Evolutionary conservation across 208 protist species (phyloP).

Genomic region (Wallacemonas sp.): DNA sequence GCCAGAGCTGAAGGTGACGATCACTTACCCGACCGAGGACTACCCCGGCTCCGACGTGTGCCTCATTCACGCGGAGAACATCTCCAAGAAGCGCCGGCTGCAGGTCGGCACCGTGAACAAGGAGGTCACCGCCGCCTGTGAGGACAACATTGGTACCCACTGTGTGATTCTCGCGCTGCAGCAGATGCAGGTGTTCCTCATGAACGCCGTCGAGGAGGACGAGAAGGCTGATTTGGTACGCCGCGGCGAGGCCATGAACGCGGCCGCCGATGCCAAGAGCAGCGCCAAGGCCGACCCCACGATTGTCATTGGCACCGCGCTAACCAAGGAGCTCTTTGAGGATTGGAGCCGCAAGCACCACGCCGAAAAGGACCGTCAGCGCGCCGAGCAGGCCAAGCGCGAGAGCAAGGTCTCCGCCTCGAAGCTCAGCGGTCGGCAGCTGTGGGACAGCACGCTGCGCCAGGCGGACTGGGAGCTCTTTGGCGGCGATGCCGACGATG

Average conservation of each 20-base stretch:
- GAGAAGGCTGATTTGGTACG: conserved; percentile 75
- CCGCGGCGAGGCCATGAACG: conserved; percentile 61
- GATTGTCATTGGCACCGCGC: conserved; percentile 72
- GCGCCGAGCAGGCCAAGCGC: conserved; percentile 47
- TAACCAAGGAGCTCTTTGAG: conserved; percentile 83
- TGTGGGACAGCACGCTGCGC: conserved; percentile 84
- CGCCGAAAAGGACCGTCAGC: conserved; percentile 48
- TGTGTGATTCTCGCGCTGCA: conserved; percentile 74
- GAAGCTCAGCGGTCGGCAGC: conserved; percentile 84
- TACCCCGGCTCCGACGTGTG: conserved; percentile 76
- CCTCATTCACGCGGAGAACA: conserved; percentile 56
- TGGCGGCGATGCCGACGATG: conserved; percentile 39
- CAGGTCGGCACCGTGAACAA: conserved; percentile 54
- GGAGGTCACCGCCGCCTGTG: conserved; percentile 53
- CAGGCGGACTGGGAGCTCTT: conserved; percentile 85
- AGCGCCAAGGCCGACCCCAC: conserved; percentile 56
- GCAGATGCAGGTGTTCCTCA: conserved; percentile 72
- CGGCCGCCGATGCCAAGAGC: conserved; percentile 37
- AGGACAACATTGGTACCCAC: conserved; percentile 82
- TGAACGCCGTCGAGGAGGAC: conserved; percentile 49
- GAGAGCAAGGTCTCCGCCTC: conserved; percentile 35
- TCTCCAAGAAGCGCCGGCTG: conserved; percentile 73
- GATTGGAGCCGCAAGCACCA: conserved; percentile 75
- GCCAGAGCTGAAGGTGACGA: conserved; percentile 75
- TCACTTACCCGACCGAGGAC: conserved; percentile 65